A percentile compares a stretch with the other conserved stretches of the same genome.
These are phyloP conservation scores for Coemansia sp. DNA, from an alignment of 192 early-diverging fungal genomes.

Conservation along the genomic window DNA sequence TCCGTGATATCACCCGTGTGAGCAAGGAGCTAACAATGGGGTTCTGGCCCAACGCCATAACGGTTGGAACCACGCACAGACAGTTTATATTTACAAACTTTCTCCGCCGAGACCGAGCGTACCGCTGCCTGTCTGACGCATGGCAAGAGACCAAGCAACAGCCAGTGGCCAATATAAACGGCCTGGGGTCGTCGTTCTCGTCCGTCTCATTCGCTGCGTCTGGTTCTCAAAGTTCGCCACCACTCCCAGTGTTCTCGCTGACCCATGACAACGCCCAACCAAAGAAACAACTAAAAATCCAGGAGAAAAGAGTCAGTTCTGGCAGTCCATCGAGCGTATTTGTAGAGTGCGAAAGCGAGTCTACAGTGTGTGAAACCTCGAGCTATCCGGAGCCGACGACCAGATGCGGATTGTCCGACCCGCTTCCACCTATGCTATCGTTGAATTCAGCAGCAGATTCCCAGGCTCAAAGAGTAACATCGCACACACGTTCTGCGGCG, in stretches of 20 bases:
- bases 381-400: too few species aligned
- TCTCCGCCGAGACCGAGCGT: conserved; percentile 41
- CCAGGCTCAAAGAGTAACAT: neutral
- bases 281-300: neutral
- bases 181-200: too few species aligned
- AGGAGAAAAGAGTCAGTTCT: neutral
- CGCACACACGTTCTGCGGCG: neutral
- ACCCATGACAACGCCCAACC: too few species aligned
- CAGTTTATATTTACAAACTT: conserved; percentile 51
- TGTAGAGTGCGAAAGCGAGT: conserved; percentile 17
- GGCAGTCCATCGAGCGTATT: too few species aligned
- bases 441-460: neutral
- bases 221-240: too few species aligned
- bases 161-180: too few species aligned
- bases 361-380: conserved; percentile 12
- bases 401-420: neutral
- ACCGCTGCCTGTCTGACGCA: conserved; percentile 17
- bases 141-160: conserved; percentile 7
- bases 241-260: too few species aligned
- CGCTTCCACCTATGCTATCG: neutral
- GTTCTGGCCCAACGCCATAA: conserved; percentile 47
- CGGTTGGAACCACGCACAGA: conserved; percentile 19
- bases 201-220: neutral
- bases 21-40: conserved; percentile 46
- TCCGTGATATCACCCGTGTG: conserved; percentile 40